Evolutionary conservation across 805 yeast species (phyloP).

Genomic region (Zygoascus flipseniorum): DNA sequence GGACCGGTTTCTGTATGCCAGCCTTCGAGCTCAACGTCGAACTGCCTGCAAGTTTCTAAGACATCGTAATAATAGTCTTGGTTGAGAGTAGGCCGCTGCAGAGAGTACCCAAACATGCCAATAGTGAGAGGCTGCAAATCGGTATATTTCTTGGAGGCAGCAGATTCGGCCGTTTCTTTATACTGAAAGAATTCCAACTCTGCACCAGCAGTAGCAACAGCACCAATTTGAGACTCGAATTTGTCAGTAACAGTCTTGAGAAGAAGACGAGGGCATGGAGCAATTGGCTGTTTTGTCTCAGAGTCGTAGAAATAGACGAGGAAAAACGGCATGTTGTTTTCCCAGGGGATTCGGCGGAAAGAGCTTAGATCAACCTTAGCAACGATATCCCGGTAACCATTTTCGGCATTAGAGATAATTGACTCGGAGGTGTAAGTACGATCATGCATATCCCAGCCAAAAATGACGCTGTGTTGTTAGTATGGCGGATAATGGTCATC

Average conservation of each 20-base stretch:
- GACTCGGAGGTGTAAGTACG: constrained; percentile 21
- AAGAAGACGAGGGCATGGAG: constrained; percentile 27
- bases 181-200: constrained; percentile 29
- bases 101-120: constrained; percentile 31
- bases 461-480: constrained; percentile 17
- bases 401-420: constrained; percentile 21
- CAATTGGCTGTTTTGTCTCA: constrained; percentile 17
- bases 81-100: constrained; percentile 25
- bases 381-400: constrained; percentile 25
- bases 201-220: constrained; percentile 24
- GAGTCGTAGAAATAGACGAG: constrained; percentile 22
- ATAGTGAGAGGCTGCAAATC: constrained; percentile 24
- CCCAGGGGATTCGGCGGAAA: constrained; percentile 24
- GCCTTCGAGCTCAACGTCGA: constrained; percentile 25
- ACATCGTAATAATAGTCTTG: constrained; percentile 23
- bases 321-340: constrained; percentile 23
- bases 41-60: constrained; percentile 15
- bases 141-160: constrained; percentile 16
- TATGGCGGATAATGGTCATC: no score
- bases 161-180: constrained; percentile 19
- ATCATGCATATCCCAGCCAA: constrained; percentile 32
- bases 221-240: constrained; percentile 8
- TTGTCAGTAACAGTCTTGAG: constrained; percentile 14
- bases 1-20: constrained; percentile 32
- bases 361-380: constrained; percentile 22